Evolutionary conservation across 2,329 filamentous ascomycete genomes (phyloP), one percentile per base, ranked within the genome.

Genomic region (Colletotrichum sp.): DNA sequence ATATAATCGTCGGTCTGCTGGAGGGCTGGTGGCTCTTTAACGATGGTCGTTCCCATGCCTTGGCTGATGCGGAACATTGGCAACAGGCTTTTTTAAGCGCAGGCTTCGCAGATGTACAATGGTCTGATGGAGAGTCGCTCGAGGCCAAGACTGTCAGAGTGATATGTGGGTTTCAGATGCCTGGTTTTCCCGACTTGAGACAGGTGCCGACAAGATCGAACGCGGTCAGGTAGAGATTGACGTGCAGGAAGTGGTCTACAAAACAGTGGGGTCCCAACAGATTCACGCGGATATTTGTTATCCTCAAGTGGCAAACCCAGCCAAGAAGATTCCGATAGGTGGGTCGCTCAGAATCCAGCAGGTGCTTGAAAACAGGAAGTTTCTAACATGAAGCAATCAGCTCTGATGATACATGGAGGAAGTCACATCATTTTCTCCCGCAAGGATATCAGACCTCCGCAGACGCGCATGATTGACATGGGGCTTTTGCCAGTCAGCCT

Each of bases 401-500:
- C 84, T 16, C 75, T 88, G 2, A 86, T 88, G 84, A 84, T 88
- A 19, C 87, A 88, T 70, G 87, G 86, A 5, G 87, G 86, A 22
- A 83, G 86, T 8, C 82, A 87, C 72, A 77, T 88, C 7, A 83
- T 83, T 36, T 80, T 87, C 11, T 84, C 83, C 1, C 81, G 86
- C 9, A 83, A 83, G 57, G 85, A 83, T 8, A 78, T 88, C 7
- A 80, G 84, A 3, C 81, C 82, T 3, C 64, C 73, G 6, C 88
- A 90, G 70, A 85, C 82, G 0, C 67, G 78, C 7, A 81, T 90
- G 0, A 80, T 90, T 0, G 73, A 80, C 1, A 66, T 79, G 7
- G 86, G 87, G 1, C 82, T 90, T 55, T 78, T 90, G 4, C 87
- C 89, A 1, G 79, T 90, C 13, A 88, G 86, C 76, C 67, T 90